Evolutionary conservation across 768 basidiomycete species (phyloP).

Genomic region (Boletellus emodensis): DNA sequence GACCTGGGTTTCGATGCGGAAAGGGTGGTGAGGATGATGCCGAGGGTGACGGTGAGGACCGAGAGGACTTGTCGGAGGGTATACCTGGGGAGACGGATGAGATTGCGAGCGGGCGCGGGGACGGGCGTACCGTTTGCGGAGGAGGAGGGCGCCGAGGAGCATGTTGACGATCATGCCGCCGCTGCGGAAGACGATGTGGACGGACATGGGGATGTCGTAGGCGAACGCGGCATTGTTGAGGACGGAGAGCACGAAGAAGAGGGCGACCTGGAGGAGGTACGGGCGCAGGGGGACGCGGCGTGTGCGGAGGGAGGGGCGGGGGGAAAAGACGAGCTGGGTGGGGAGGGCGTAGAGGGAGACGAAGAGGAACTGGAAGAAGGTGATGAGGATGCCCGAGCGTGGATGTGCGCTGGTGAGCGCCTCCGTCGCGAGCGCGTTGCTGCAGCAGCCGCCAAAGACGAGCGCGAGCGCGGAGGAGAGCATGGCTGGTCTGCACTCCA

Average conservation of each 20-base stretch:
- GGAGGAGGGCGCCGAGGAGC: conserved; percentile 68
- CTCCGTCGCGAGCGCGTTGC: conserved; percentile 78
- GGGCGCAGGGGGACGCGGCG: conserved; percentile 66
- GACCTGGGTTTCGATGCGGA: conserved; percentile 53
- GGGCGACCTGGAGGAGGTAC: conserved; percentile 74
- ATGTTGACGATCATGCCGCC: conserved; percentile 84
- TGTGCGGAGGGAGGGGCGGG: conserved; percentile 49
- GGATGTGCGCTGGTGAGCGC: conserved; percentile 66
- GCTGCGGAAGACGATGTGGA: conserved; percentile 93
- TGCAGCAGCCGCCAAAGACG: conserved; percentile 92
- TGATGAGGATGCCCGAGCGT: conserved; percentile 76
- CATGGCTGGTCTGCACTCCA: conserved; percentile 5
- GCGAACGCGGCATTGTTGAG: conserved; percentile 92
- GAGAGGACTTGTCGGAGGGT: conserved; percentile 60
- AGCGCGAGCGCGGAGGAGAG: conserved; percentile 54
- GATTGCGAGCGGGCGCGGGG: conserved; percentile 2
- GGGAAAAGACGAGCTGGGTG: conserved; percentile 42
- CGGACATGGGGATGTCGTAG: conserved; percentile 81
- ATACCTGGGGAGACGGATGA: conserved; percentile 47
- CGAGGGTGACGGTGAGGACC: conserved; percentile 75
- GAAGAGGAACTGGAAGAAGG: conserved; percentile 79
- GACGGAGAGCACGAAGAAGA: conserved; percentile 76
- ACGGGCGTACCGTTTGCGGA: conserved; percentile 52
- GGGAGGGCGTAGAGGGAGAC: conserved; percentile 75
- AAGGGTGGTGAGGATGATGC: conserved; percentile 76